These are phyloP conservation scores for Phellopilus nigrolimitatus DNA, from an alignment of 1,284 basidiomycete genomes.

Conservation along the genomic window DNA sequence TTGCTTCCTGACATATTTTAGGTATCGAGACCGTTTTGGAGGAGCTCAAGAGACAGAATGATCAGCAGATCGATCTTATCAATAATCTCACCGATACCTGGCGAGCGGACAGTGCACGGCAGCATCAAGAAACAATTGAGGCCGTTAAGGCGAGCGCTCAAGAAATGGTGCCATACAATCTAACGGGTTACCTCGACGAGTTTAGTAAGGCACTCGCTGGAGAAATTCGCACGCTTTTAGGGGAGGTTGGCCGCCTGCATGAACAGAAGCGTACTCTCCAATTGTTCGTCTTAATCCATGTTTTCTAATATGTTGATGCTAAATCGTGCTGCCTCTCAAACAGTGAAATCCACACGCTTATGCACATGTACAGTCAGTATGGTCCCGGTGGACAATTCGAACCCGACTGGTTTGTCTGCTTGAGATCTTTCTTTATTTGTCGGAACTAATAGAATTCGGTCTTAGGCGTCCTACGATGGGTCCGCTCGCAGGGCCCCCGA, in stretches of 20 bases:
- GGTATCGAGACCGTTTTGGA: slow-evolving; percentile 51
- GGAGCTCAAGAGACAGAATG: slow-evolving; percentile 47
- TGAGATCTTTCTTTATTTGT: slow-evolving; percentile 8
- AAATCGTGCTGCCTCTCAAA: slow-evolving; percentile 17
- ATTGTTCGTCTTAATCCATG: slow-evolving; percentile 46
- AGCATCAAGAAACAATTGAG: slow-evolving; percentile 58
- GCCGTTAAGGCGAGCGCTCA: slow-evolving; percentile 60
- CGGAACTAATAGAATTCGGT: slow-evolving; percentile 14
- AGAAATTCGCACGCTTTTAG: slow-evolving; percentile 73
- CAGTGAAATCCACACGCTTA: slow-evolving; percentile 67
- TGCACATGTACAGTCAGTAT: slow-evolving; percentile 64
- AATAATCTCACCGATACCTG: slow-evolving; percentile 37
- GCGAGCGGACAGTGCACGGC: slow-evolving; percentile 55
- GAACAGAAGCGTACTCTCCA: slow-evolving; percentile 68
- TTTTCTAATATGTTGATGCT: not conserved
- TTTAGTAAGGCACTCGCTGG: slow-evolving; percentile 73
- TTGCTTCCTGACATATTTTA: slow-evolving; percentile 24
- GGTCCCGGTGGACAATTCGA: slow-evolving; percentile 74
- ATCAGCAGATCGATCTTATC: slow-evolving; percentile 23
- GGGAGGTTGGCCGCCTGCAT: slow-evolving; percentile 71
- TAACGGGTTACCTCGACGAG: slow-evolving; percentile 73
- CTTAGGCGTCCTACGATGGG: slow-evolving; percentile 42
- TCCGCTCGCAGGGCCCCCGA: slow-evolving; percentile 33
- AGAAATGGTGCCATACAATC: slow-evolving; percentile 71
- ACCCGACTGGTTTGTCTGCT: slow-evolving; percentile 52